phyloP scores from a whole-genome alignment of 1,284 basidiomycete species.

The Sporisorium exsertum region DNA sequence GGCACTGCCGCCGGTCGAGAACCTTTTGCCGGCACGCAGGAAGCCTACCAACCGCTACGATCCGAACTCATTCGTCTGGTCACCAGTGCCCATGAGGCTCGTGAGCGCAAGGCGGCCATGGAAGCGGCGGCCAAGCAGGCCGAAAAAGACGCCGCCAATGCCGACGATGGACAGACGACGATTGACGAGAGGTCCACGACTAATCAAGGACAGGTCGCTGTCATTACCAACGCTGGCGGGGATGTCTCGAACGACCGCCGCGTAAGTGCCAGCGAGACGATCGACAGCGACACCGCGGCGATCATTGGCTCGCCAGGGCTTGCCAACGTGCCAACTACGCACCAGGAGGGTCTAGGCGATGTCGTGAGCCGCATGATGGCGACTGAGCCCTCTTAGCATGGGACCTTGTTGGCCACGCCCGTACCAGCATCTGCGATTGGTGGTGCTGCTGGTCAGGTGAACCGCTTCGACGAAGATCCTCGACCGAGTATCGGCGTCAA shows the following conservation, averaged over 20 bases:
- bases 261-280: slow-evolving; percentile 42
- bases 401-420: slow-evolving; percentile 3
- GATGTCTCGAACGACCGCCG: slow-evolving; percentile 19
- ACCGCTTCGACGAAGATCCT: slow-evolving; percentile 17
- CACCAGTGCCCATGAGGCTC: slow-evolving; percentile 29
- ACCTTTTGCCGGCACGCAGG: slow-evolving; percentile 25
- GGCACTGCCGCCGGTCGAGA: slow-evolving; percentile 11
- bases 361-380: slow-evolving; percentile 48
- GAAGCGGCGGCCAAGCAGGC: slow-evolving; percentile 42
- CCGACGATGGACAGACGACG: slow-evolving; percentile 47
- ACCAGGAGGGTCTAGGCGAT: slow-evolving; percentile 43
- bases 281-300: slow-evolving; percentile 46
- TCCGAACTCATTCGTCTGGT: slow-evolving; percentile 42
- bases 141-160: slow-evolving; percentile 42
- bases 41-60: slow-evolving; percentile 41
- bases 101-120: slow-evolving; percentile 37
- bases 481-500: slow-evolving; percentile 33
- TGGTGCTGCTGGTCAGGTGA: slow-evolving; percentile 1
- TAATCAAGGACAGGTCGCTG: slow-evolving; percentile 13
- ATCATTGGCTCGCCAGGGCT: slow-evolving; percentile 30
- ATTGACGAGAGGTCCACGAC: slow-evolving; percentile 43
- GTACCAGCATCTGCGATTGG: slow-evolving; percentile 20
- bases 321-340: slow-evolving; percentile 21
- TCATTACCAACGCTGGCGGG: not conserved
- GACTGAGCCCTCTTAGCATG: slow-evolving; percentile 18